Conservation (phyloP, 1,139 yeast genomes). For the Debaryomycetaceae sp. region DNA sequence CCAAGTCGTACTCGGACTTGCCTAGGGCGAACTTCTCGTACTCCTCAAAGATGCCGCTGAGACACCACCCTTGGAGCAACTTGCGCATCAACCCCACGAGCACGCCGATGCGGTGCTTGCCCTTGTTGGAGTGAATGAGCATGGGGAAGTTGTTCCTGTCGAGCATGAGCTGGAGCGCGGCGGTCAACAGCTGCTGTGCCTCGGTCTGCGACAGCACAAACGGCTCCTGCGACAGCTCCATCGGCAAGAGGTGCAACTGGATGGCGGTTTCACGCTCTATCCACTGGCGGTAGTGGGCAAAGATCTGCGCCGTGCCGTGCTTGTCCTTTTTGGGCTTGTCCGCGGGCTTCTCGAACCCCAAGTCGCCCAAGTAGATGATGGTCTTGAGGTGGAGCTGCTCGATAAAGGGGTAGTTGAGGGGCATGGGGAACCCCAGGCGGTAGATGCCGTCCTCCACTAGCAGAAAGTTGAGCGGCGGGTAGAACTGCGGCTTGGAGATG, state of each 20-base stretch:
- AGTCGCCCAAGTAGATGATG: conserved; percentile 79
- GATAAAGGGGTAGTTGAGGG: conserved; percentile 74
- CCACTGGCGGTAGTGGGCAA: conserved; percentile 57
- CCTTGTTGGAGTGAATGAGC: conserved; percentile 87
- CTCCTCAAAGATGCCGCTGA: conserved; percentile 90
- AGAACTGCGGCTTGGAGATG: conserved; percentile 28
- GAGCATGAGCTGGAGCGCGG: conserved; percentile 60
- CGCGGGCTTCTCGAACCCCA: conserved; percentile 28
- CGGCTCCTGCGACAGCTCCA: conserved; percentile 75
- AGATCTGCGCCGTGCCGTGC: conserved; percentile 35
- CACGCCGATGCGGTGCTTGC: conserved; percentile 92
- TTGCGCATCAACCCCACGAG: conserved; percentile 85
- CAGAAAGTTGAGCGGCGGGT: conserved; percentile 90
- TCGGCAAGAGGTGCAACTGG: conserved; percentile 54
- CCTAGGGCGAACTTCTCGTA: conserved; percentile 91
- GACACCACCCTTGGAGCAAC: conserved; percentile 85
- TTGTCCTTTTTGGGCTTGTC: conserved; percentile 24
- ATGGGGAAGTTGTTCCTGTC: conserved; percentile 80
- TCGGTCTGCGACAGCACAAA: conserved; percentile 45
- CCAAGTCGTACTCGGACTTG: conserved; percentile 87
- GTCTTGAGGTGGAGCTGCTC: conserved; percentile 69
- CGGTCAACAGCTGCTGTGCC: conserved; percentile 46
- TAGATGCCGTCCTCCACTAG: conserved; percentile 84
- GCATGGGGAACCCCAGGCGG: conserved; percentile 92
- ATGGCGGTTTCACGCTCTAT: conserved; percentile 51